Evolutionary conservation across 305 asterid species (phyloP), one percentile per base, ranked within the genome.

Genomic region (Andrographis paniculata): DNA sequence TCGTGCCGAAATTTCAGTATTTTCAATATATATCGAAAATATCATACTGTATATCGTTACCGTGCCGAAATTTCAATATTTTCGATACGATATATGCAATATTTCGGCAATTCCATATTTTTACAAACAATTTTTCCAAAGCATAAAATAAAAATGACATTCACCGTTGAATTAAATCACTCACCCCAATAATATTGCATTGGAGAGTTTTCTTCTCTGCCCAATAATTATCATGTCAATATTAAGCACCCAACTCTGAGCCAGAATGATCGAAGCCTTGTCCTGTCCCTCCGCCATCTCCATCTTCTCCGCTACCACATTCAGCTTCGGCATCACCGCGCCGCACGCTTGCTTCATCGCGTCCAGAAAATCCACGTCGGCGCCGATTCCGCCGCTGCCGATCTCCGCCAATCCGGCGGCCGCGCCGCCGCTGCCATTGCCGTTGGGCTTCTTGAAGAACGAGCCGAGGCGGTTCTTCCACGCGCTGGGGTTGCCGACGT

Each of bases 201-300:
- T 77, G 18, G 94, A 70, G 37, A 84, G 58, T 33, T 72, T 66
- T 30, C 65, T 70, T 55, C 60, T 69, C 14, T 84, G 85, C 35
- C 94, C 94, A 45, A 84, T 45, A 49, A 84, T 61, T 31, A 84
- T 68, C 21, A 75, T 63, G 48, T 84, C 94, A 59, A 75, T 56
- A 24, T 72, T 70, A 61, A 50, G 71, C 7, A 57, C 60, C 22
- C 52, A 24, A 49, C 71, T 55, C 7, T 60, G 66, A 0, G 73
- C 73, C 52, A 84, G 77, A 67, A 80, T 71, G 20, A 69, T 53
- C 27, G 80, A 52, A 42, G 76, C 87, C 63, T 84, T 84, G 33
- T 84, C 94, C 69, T 75, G 75, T 0, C 73, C 82, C 1, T 73
- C 81, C 57, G 50, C 69, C 56, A 61, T 56, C 58, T 64, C 82